Conservation (phyloP, 805 yeast species). For the Debaryomyces prosopidis region DNA sequence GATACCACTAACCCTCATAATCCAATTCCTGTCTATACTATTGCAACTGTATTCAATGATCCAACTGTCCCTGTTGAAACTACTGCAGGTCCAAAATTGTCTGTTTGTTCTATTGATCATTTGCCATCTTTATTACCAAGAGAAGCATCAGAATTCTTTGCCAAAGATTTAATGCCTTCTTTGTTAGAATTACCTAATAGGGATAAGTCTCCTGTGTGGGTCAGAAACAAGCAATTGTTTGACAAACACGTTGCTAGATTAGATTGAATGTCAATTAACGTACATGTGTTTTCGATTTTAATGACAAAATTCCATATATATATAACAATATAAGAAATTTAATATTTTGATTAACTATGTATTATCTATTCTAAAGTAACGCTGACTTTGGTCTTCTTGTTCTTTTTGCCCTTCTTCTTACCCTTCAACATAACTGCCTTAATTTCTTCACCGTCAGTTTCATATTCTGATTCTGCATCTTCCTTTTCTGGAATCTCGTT, state of each 20-base stretch:
- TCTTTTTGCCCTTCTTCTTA: constrained; percentile 42
- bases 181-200: constrained; percentile 82
- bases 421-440: constrained; percentile 56
- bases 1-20: constrained; percentile 98
- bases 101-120: constrained; percentile 95
- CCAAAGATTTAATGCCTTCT: constrained; percentile 86
- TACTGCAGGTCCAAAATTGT: constrained; percentile 77
- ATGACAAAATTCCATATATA: not conserved
- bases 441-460: constrained; percentile 70
- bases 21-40: constrained; percentile 90
- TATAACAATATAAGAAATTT: not conserved
- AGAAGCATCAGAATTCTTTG: constrained; percentile 92
- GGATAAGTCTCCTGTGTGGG: constrained; percentile 86
- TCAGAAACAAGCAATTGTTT: constrained; percentile 78
- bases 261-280: constrained; percentile 4
- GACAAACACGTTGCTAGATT: constrained; percentile 83
- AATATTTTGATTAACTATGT: not conserved
- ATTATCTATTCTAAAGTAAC: constrained; percentile 54
- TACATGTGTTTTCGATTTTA: not conserved
- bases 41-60: constrained; percentile 86
- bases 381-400: constrained; percentile 38
- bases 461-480: constrained; percentile 64
- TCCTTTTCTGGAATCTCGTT: constrained; percentile 28
- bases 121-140: constrained; percentile 94
- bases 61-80: constrained; percentile 89